phyloP scores from a whole-genome alignment of 495 filamentous ascomycete genomes.

The Entonaema liquescens region DNA sequence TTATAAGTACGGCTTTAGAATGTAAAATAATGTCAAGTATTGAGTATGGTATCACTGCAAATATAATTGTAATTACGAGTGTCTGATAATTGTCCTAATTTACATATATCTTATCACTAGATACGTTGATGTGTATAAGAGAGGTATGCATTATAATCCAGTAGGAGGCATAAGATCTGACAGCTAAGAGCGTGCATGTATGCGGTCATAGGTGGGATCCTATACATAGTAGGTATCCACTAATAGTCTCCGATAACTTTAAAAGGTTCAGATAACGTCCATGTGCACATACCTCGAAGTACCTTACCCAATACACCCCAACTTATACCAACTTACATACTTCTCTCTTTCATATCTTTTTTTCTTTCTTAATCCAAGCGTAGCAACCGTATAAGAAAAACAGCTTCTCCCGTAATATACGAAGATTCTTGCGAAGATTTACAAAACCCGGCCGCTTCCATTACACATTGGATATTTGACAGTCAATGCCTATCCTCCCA shows the following conservation, averaged over 20 bases:
- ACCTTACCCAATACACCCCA: not conserved
- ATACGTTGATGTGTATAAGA: no score
- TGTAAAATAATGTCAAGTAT: no score
- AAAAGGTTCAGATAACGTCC: not conserved
- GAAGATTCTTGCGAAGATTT: not conserved
- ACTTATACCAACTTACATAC: not conserved
- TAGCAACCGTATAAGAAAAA: no score
- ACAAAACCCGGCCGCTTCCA: not conserved
- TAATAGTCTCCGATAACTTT: no score
- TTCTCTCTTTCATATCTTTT: not conserved
- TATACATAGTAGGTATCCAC: no score
- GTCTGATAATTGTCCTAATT: no score
- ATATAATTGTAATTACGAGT: no score
- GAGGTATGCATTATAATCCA: not conserved
- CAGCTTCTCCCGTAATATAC: no score
- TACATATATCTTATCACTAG: no score
- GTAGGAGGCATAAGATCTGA: not conserved
- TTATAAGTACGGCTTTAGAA: no score
- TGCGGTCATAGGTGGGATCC: not conserved
- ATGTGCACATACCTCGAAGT: not conserved
- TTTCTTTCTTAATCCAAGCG: not conserved
- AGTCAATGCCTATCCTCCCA: slow-evolving; percentile 21
- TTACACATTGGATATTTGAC: not conserved
- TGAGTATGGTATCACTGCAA: no score
- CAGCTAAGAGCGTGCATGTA: not conserved